Percentiles rank a stretch among this genome's conserved stretches.
Conservation (phyloP, 805 yeast genomes). For the Barnettozyma sucrosica region DNA sequence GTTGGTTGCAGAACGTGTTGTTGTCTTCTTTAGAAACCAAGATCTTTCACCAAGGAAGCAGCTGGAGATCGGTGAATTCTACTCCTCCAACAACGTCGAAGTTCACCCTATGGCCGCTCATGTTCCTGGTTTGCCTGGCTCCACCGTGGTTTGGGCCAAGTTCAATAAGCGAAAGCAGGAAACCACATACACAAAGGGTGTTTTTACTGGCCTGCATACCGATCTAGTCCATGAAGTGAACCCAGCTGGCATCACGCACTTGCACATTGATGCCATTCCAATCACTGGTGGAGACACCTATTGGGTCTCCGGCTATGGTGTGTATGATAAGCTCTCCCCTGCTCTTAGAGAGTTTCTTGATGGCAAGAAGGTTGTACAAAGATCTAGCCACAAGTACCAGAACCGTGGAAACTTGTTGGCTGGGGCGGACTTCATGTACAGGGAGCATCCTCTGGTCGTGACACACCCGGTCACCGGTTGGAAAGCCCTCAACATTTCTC, state of each 20-base stretch:
- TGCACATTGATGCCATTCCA: conserved; percentile 46
- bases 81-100: conserved; percentile 35
- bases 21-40: conserved; percentile 45
- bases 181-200: conserved; percentile 19
- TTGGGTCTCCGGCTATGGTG: conserved; percentile 56
- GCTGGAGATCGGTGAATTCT: conserved; percentile 39
- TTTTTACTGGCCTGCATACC: conserved; percentile 35
- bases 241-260: conserved; percentile 49
- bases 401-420: conserved; percentile 38
- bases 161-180: conserved; percentile 25
- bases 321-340: conserved; percentile 50
- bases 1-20: conserved; percentile 41
- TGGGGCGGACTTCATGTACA: conserved; percentile 41
- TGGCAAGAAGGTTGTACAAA: conserved; percentile 42
- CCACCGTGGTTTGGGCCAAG: conserved; percentile 16
- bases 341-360: conserved; percentile 45
- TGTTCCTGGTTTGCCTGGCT: conserved; percentile 27
- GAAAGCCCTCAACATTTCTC: conserved; percentile 49
- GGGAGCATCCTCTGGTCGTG: conserved; percentile 52
- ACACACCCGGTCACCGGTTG: conserved; percentile 61
- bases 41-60: conserved; percentile 40
- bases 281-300: conserved; percentile 49
- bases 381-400: conserved; percentile 34
- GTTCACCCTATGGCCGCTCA: conserved; percentile 33
- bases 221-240: conserved; percentile 51